Evolutionary conservation across 2,329 filamentous ascomycete genomes (phyloP).

Genomic region (Xylaria multiplex): DNA sequence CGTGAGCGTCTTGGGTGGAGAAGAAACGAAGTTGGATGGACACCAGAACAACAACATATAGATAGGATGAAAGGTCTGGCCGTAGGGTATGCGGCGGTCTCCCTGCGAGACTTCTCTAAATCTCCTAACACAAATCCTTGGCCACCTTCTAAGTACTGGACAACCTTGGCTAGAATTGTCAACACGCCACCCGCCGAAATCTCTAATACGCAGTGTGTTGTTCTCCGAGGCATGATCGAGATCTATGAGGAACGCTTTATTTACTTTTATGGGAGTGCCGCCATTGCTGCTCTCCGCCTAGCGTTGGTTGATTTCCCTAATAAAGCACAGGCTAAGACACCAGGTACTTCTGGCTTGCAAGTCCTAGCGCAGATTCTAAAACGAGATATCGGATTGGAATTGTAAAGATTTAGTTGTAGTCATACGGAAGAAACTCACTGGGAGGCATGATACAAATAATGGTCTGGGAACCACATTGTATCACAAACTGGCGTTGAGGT

Average conservation of each 20-base stretch:
- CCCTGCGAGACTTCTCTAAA: conserved; percentile 82
- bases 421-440: conserved; percentile 8
- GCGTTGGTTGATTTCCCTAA: conserved; percentile 80
- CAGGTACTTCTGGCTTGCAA: conserved; percentile 62
- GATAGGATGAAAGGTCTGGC: conserved; percentile 86
- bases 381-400: conserved; percentile 59
- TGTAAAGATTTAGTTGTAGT: conserved; percentile 45
- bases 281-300: conserved; percentile 73
- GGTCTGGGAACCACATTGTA: conserved; percentile 27
- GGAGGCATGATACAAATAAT: conserved; percentile 34
- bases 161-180: conserved; percentile 76
- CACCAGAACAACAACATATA: conserved; percentile 76
- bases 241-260: conserved; percentile 80
- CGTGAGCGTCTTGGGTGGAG: conserved; percentile 78
- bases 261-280: conserved; percentile 81
- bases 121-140: conserved; percentile 76
- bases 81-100: conserved; percentile 83
- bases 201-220: conserved; percentile 77
- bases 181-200: conserved; percentile 75
- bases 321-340: conserved; percentile 58
- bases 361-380: conserved; percentile 65
- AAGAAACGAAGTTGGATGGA: conserved; percentile 67
- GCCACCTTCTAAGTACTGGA: conserved; percentile 86
- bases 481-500: conserved; percentile 35
- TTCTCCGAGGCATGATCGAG: conserved; percentile 77